A percentile compares a stretch with the other conserved stretches of the same genome.
Evolutionary conservation across 345 rosid species (phyloP).

Genomic region (Trapa bicornis): DNA sequence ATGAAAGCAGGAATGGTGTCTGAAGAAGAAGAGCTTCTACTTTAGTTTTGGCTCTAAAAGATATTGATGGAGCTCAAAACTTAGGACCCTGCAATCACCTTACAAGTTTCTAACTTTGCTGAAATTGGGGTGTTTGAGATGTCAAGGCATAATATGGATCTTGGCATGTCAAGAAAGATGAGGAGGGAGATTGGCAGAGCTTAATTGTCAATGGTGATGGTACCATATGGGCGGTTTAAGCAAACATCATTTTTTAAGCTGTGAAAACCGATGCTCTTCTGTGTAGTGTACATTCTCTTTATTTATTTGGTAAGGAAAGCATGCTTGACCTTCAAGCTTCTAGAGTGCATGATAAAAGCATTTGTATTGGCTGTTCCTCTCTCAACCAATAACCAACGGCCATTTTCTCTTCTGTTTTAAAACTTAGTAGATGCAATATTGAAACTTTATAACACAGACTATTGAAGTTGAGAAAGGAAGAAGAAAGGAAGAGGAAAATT

Average conservation of each 20-base stretch:
- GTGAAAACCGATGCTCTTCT: constrained; percentile 12
- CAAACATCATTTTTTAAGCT: constrained; percentile 1
- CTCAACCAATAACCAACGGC: neutral
- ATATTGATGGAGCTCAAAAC: neutral
- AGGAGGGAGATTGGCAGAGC: constrained; percentile 42
- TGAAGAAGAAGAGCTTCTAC: constrained; percentile 54
- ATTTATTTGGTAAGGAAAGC: constrained; percentile 11
- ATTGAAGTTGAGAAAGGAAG: neutral
- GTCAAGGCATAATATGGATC: constrained; percentile 40
- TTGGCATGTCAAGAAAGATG: constrained; percentile 38
- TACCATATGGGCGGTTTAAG: constrained; percentile 2
- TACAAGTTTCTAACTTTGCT: constrained; percentile 56
- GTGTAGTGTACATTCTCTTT: constrained; percentile 18
- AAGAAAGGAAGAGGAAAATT: neutral
- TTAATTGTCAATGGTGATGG: constrained; percentile 20
- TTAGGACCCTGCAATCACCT: neutral
- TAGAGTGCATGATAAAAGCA: constrained; percentile 9
- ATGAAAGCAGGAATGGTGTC: constrained; percentile 63
- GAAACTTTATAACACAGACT: neutral
- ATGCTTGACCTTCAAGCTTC: constrained; percentile 12
- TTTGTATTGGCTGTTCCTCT: constrained; percentile 3
- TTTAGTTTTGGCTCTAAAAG: constrained; percentile 21
- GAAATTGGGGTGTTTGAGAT: constrained; percentile 50
- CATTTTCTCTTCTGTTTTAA: neutral
- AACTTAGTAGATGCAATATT: neutral